Base-by-base conservation (phyloP, 2,329 filamentous ascomycete species). In the Trichoderma harzianum region DNA sequence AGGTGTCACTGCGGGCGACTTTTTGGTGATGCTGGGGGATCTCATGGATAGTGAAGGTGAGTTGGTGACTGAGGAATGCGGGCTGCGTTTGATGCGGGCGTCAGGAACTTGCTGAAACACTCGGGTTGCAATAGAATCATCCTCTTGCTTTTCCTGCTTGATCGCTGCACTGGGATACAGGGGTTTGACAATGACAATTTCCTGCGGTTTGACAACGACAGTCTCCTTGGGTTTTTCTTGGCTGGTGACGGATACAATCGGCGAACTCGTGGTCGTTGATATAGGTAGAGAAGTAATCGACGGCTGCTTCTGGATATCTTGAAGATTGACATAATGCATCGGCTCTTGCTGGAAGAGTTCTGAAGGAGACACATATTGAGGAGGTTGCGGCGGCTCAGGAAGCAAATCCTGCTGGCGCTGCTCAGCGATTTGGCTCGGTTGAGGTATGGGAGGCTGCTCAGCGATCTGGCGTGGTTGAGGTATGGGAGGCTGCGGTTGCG, bases 21-120 rank as follows among this genome's bases (percentile, higher is more conserved):
- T 81, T 72, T 82, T 84, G 1, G 81, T 79, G 32, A 84, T 81
- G 72, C 80, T 81, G 1, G 83, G 82, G 3, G 82, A 84, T 36
- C 80, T 78, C 7, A 79, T 75, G 14, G 81, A 83, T 5, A 84
- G 76, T 6, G 82, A 81, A 2, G 83, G 83, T 5, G 83, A 84
- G 61, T 83, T 83, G 53, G 79, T 77, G 14, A 83, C 79, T 1
- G 82, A 82, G 12, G 82, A 80, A 24, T 79, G 81, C 21, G 81
- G 82, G 68, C 81, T 84, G 18, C 77, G 79, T 66, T 82, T 83
- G 70, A 81, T 55, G 26, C 74, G 74, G 10, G 64, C 51, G 7
- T 68, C 69, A 7, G 72, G 63, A 5, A 62, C 63, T 16, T 73
- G 73, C 6, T 69, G 60, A 32, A 73, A 72, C 36, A 58, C 73